Evolutionary conservation across 2,329 filamentous ascomycete genomes (phyloP).

Genomic region (Sporothrix protearum): DNA sequence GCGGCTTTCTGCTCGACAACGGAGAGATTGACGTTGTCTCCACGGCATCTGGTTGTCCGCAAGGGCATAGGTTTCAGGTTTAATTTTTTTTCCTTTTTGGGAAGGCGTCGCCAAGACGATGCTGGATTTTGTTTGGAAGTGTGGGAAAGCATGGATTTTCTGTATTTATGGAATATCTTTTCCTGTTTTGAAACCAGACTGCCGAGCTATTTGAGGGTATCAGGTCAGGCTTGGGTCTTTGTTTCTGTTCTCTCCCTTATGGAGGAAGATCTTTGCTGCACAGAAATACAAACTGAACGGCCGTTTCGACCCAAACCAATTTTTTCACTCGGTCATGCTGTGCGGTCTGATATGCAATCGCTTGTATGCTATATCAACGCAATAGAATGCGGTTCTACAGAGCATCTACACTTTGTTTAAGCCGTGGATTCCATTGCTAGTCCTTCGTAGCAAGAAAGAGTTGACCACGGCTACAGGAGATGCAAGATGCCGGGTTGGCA

Average conservation of each 20-base stretch:
- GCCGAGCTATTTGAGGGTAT: background rate
- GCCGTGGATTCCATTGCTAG: background rate
- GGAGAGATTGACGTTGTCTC: background rate
- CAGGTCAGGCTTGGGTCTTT: background rate
- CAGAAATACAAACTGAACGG: constrained; percentile 16
- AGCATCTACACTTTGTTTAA: background rate
- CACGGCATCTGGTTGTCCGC: background rate
- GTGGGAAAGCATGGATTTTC: background rate
- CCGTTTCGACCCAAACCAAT: constrained; percentile 16
- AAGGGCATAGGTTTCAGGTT: background rate
- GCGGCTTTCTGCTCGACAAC: background rate
- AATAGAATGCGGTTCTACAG: background rate
- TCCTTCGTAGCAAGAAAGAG: background rate
- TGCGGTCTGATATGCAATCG: background rate
- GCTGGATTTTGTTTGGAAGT: background rate
- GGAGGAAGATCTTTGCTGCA: background rate
- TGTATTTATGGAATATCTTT: background rate
- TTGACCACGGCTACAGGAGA: background rate
- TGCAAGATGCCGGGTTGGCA: background rate
- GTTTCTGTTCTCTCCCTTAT: background rate
- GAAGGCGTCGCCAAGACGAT: background rate
- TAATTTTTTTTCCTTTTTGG: constrained; percentile 9
- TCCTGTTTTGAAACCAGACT: constrained; percentile 12
- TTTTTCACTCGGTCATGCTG: constrained; percentile 12
- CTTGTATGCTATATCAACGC: background rate